Evolutionary conservation across 352 stramenopile species (phyloP).

Genomic region (Globisporangium apiculatum): DNA sequence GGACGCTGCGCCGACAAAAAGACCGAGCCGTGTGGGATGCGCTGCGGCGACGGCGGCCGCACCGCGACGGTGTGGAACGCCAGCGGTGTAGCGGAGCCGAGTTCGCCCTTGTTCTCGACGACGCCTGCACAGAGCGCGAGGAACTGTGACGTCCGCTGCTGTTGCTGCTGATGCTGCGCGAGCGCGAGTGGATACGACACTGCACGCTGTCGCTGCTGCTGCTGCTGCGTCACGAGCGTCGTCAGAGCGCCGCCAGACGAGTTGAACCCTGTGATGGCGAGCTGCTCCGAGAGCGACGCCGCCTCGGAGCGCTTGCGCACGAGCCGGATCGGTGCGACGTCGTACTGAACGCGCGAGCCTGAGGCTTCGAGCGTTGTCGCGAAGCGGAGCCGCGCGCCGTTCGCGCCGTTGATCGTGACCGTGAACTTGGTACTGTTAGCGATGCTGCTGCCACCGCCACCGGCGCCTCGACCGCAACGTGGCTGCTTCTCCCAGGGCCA

Average conservation of each 20-base stretch:
- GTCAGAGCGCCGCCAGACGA: no score
- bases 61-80: slow-evolving; percentile 19
- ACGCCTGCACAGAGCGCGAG: slow-evolving; percentile 9
- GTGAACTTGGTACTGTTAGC: slow-evolving; percentile 9
- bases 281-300: slow-evolving; percentile 11
- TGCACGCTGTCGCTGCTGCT: slow-evolving; percentile 15
- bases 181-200: slow-evolving; percentile 25
- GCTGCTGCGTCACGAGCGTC: not conserved
- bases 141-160: slow-evolving; percentile 2
- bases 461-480: not conserved
- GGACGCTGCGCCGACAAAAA: slow-evolving; percentile 16
- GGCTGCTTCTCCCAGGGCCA: slow-evolving; percentile 32
- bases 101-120: slow-evolving; percentile 6
- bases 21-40: slow-evolving; percentile 24
- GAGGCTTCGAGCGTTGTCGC: slow-evolving; percentile 23
- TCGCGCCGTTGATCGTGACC: slow-evolving; percentile 26
- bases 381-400: slow-evolving; percentile 42
- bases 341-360: slow-evolving; percentile 6
- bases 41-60: slow-evolving; percentile 22
- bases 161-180: slow-evolving; percentile 3
- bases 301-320: slow-evolving; percentile 12
- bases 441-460: not conserved
- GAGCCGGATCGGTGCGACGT: slow-evolving; percentile 9
- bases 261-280: slow-evolving; percentile 1
- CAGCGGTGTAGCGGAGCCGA: not conserved